phyloP scores from a whole-genome alignment of 345 rosid species.

The Syzygium grande region DNA sequence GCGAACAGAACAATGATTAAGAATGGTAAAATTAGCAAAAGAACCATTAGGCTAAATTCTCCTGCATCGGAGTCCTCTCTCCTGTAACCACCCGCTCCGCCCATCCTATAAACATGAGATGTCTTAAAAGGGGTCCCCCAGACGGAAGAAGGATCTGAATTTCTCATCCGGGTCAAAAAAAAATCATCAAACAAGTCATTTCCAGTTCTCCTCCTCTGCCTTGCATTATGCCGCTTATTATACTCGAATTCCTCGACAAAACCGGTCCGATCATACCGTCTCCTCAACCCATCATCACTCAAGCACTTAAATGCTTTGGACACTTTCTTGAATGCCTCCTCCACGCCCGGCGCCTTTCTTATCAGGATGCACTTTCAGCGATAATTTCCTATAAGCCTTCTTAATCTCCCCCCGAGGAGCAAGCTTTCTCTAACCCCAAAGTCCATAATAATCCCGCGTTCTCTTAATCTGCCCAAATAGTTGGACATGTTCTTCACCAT shows the following conservation, averaged over 20 bases:
- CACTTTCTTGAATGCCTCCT: constrained; percentile 79
- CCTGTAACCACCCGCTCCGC: constrained; percentile 23
- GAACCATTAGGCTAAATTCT: constrained; percentile 38
- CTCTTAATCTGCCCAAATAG: constrained; percentile 54
- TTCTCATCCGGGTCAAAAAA: constrained; percentile 66
- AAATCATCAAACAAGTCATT: constrained; percentile 45
- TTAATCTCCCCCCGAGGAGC: constrained; percentile 63
- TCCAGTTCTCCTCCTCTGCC: constrained; percentile 51
- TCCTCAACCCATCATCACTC: constrained; percentile 61
- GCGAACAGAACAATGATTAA: constrained; percentile 69
- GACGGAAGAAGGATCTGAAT: constrained; percentile 67
- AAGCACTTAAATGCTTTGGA: constrained; percentile 71
- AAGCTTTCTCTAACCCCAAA: constrained; percentile 65
- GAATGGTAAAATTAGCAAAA: constrained; percentile 66
- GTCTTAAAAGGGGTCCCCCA: constrained; percentile 36
- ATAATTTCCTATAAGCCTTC: constrained; percentile 77
- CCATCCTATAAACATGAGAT: constrained; percentile 35
- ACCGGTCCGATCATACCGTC: constrained; percentile 67
- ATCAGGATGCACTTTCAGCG: constrained; percentile 90
- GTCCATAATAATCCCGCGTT: constrained; percentile 49
- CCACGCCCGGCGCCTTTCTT: constrained; percentile 93
- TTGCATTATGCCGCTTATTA: constrained; percentile 33
- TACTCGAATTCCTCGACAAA: constrained; percentile 54
- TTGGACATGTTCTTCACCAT: constrained; percentile 45
- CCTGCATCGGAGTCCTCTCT: constrained; percentile 41